A percentile compares a stretch with the other conserved stretches of the same genome.
Conservation (phyloP, 345 rosid species). For the Euphorbia tirucalli region DNA sequence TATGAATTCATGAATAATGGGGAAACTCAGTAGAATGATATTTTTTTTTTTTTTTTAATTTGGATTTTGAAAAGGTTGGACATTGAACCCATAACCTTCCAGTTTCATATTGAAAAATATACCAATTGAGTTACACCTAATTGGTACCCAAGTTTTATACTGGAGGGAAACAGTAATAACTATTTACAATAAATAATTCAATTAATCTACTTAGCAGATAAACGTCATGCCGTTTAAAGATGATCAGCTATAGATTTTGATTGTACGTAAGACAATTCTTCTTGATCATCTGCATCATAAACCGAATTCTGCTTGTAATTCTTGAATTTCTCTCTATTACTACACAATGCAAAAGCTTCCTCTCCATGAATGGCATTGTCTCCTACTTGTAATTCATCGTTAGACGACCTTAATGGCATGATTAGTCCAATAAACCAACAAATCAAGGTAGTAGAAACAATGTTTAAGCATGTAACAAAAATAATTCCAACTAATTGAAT, state of each 20-base stretch:
- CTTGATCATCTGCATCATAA: conserved; percentile 24
- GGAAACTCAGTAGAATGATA: too few species aligned
- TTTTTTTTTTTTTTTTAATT: neutral
- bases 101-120: too few species aligned
- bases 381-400: conserved; percentile 29
- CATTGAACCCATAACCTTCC: too few species aligned
- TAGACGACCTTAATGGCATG: conserved; percentile 38
- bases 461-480: conserved; percentile 38
- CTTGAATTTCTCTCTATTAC: conserved; percentile 20
- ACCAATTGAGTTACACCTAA: too few species aligned
- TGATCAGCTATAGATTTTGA: conserved; percentile 17
- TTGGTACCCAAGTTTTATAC: too few species aligned
- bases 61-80: too few species aligned
- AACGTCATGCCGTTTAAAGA: conserved; percentile 25
- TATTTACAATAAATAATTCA: too few species aligned
- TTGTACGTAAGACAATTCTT: conserved; percentile 11
- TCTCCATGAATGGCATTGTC: conserved; percentile 46
- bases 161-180: too few species aligned
- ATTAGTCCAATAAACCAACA: conserved; percentile 33
- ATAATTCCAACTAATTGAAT: conserved; percentile 33
- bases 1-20: too few species aligned
- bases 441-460: conserved; percentile 32
- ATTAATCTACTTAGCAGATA: neutral
- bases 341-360: conserved; percentile 31
- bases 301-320: conserved; percentile 22